Base-by-base conservation (phyloP, 108 stramenopile genomes). In the Nitzschia sp. region DNA sequence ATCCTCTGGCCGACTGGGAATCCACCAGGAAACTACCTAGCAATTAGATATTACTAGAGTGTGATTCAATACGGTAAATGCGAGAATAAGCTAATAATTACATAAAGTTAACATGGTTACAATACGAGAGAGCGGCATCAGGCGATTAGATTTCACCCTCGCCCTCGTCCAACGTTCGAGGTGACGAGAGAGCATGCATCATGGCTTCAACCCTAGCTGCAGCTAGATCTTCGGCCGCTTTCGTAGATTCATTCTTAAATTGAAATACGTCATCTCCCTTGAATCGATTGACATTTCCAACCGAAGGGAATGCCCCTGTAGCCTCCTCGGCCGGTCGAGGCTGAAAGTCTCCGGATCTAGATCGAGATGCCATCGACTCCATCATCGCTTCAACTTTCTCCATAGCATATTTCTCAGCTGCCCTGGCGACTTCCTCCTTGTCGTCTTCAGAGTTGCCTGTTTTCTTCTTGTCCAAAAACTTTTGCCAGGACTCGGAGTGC, bases 321-420 rank as follows among this genome's bases (percentile, higher is more conserved):
- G 46, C 48, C 26, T 67, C 66, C 65, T 75, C 74, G 33, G 36
- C 36, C 2, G 66, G 54, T 3, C 66, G 66, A n/a, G 33, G 25
- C 25, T 67, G 31, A 26, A 55, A 55, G 23, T 29, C 46, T 26
- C 54, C 36, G 17, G 33, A 29, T 18, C 45, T 18, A 23, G 64
- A 67, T 33, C 33, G 54, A 17, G 48, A 33, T 13, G 60, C 68
- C 64, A 83, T 72, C 27, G 61, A 42, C 49, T 82, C 70, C 81
- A 86, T 86, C 91, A 93, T 93, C 49, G 85, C 87, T 47, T 86
- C 78, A 42, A 88, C 84, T 64, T 90, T 82, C 23, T 75, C 69
- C 9, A 80, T 71, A 9, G 88, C 87, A 57, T 81, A 84, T 33
- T 70, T 32, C 66, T 89, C 88, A 0, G 87, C 88, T 58, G 81